These are phyloP conservation scores for Phytophthora ramorum DNA, from an alignment of 352 stramenopile species.

Conservation along the genomic window DNA sequence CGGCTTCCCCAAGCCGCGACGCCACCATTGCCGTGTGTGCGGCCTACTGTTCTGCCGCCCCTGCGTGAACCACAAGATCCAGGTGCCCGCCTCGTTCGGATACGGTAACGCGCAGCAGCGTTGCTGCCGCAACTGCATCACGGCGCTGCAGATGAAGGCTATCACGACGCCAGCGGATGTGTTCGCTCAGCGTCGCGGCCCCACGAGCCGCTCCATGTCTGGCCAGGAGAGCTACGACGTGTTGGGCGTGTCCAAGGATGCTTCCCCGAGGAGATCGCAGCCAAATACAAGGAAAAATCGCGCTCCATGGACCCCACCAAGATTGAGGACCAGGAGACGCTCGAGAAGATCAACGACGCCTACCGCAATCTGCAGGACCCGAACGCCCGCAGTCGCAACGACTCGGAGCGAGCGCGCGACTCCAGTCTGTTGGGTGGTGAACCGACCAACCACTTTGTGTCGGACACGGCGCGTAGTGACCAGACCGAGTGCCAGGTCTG, in stretches of 20 bases:
- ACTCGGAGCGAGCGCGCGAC: conserved; percentile 67
- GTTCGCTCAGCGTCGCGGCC: conserved; percentile 80
- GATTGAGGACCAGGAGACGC: conserved; percentile 66
- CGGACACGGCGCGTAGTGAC: conserved; percentile 80
- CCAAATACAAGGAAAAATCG: conserved; percentile 78
- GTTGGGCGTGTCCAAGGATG: conserved; percentile 71
- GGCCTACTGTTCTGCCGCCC: conserved; percentile 82
- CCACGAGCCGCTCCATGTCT: conserved; percentile 52
- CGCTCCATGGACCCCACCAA: conserved; percentile 71
- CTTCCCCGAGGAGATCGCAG: conserved; percentile 75
- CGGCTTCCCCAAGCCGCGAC: conserved; percentile 80
- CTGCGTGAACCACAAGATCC: conserved; percentile 88
- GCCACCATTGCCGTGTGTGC: conserved; percentile 88
- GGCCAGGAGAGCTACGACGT: conserved; percentile 66
- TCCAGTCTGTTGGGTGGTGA: conserved; percentile 52
- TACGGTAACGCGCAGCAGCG: conserved; percentile 79
- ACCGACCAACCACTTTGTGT: conserved; percentile 55
- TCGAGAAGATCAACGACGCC: conserved; percentile 82
- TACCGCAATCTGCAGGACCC: conserved; percentile 81
- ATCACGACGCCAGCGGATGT: conserved; percentile 88
- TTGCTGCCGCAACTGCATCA: conserved; percentile 87
- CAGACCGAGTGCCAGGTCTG: conserved; percentile 91
- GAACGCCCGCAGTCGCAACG: conserved; percentile 53
- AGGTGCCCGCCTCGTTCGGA: conserved; percentile 79
- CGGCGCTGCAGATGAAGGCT: conserved; percentile 83